Evolutionary conservation across 306 rosid species (phyloP).

Genomic region (Gastrolobium bilobum): DNA sequence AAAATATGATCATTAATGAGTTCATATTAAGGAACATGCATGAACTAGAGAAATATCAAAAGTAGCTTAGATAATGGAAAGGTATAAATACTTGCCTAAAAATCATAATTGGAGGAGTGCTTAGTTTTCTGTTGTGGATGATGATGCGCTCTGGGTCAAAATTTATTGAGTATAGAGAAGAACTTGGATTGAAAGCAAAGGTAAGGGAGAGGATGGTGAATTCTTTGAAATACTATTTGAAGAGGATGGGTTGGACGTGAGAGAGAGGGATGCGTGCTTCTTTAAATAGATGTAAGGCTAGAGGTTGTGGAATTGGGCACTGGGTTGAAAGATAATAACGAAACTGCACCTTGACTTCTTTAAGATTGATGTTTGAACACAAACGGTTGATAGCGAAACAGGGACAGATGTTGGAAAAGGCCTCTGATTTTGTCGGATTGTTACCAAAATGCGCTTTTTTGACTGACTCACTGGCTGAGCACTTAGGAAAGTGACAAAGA

Average conservation of each 20-base stretch:
- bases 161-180: conserved; percentile 43
- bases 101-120: conserved; percentile 52
- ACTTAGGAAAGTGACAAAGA: conserved; percentile 56
- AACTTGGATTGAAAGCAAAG: conserved; percentile 47
- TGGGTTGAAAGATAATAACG: conserved; percentile 63
- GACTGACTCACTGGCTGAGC: conserved; percentile 64
- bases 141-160: conserved; percentile 25
- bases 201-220: conserved; percentile 15
- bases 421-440: conserved; percentile 88
- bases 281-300: conserved; percentile 65
- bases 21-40: conserved; percentile 50
- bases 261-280: conserved; percentile 53
- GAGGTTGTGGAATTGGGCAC: conserved; percentile 46
- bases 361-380: conserved; percentile 66
- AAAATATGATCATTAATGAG: conserved; percentile 27
- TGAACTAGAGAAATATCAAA: conserved; percentile 19
- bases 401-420: conserved; percentile 84
- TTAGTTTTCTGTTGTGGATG: conserved; percentile 32
- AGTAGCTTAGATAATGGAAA: conserved; percentile 45
- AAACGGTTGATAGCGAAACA: conserved; percentile 68
- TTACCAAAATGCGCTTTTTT: conserved; percentile 69
- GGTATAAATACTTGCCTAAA: conserved; percentile 55
- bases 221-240: conserved; percentile 51
- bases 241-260: conserved; percentile 46
- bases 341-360: conserved; percentile 67